These are phyloP conservation scores for Vickermania ingenoplastis DNA, from an alignment of 208 protist genomes.

Conservation along the genomic window DNA sequence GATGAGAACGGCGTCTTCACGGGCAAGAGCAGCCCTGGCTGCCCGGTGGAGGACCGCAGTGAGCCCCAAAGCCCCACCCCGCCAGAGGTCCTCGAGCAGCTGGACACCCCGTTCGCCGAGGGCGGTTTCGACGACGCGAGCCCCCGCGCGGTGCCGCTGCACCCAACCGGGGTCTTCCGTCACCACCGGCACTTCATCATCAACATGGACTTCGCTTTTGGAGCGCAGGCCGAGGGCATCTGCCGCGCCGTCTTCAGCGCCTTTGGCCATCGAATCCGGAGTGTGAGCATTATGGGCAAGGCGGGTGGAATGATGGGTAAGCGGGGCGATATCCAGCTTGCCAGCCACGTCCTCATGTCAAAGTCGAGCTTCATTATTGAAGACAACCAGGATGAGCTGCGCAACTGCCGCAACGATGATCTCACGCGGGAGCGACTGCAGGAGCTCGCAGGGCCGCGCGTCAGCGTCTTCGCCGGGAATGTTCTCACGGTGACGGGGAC, in stretches of 20 bases:
- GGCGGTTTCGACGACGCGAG: background rate
- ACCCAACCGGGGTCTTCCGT: constrained; percentile 7
- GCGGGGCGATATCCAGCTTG: constrained; percentile 83
- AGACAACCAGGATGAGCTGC: constrained; percentile 77
- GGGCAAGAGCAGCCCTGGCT: too few species aligned
- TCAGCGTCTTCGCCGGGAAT: constrained; percentile 57
- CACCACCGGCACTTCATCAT: constrained; percentile 70
- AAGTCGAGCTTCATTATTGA: constrained; percentile 79
- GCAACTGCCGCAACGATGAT: constrained; percentile 73
- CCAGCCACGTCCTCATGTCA: constrained; percentile 73
- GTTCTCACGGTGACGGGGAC: constrained; percentile 80
- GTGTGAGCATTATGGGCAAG: constrained; percentile 84
- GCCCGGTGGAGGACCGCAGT: background rate
- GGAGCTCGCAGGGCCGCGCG: constrained; percentile 38
- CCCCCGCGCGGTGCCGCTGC: background rate
- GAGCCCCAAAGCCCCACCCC: background rate
- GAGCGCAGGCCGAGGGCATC: constrained; percentile 81
- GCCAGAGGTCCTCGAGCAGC: background rate
- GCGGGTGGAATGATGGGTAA: constrained; percentile 77
- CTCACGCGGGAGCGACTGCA: constrained; percentile 36
- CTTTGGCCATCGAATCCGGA: constrained; percentile 75
- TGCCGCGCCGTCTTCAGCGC: constrained; percentile 65
- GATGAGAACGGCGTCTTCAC: background rate
- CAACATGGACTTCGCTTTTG: constrained; percentile 90
- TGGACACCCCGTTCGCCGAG: background rate